Percentiles rank a stretch among this genome's conserved stretches.
Evolutionary conservation across 2,329 filamentous ascomycete genomes (phyloP).

Genomic region (Teratosphaeria nubilosa): DNA sequence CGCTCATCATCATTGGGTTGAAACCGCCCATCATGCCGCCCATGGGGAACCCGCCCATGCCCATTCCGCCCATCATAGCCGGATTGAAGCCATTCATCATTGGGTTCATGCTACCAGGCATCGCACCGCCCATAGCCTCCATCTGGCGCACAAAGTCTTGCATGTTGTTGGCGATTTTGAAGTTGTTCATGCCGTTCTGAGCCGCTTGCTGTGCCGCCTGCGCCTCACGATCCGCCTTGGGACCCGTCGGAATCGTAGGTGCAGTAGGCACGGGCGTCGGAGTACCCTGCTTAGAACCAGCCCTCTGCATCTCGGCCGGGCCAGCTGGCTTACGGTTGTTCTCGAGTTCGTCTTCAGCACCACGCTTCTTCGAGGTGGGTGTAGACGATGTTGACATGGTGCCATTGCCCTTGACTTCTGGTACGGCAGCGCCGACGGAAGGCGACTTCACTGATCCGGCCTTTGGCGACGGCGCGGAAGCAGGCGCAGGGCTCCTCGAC

Average conservation of each 20-base stretch:
- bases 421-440: conserved; percentile 1
- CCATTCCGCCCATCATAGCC: conserved; percentile 14
- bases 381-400: conserved; percentile 25
- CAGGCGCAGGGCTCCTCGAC: conserved; percentile 30
- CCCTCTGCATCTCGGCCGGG: conserved; percentile 33
- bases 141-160: conserved; percentile 37
- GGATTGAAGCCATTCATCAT: conserved; percentile 21
- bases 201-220: background rate
- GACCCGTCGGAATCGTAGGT: conserved; percentile 10
- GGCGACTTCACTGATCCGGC: background rate
- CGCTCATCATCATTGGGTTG: conserved; percentile 10
- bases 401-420: conserved; percentile 20
- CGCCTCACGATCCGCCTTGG: conserved; percentile 11
- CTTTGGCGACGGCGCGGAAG: conserved; percentile 8
- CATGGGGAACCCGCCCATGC: conserved; percentile 1
- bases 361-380: conserved; percentile 60
- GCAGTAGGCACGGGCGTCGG: conserved; percentile 14
- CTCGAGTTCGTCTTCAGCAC: conserved; percentile 59
- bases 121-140: conserved; percentile 31
- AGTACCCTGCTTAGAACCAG: conserved; percentile 25
- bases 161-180: conserved; percentile 18
- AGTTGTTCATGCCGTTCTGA: conserved; percentile 2
- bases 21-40: conserved; percentile 19
- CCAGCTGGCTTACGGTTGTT: conserved; percentile 34
- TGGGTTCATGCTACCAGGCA: conserved; percentile 14